phyloP scores from a whole-genome alignment of 768 basidiomycete species.

The Psilocybe cyanescens region DNA sequence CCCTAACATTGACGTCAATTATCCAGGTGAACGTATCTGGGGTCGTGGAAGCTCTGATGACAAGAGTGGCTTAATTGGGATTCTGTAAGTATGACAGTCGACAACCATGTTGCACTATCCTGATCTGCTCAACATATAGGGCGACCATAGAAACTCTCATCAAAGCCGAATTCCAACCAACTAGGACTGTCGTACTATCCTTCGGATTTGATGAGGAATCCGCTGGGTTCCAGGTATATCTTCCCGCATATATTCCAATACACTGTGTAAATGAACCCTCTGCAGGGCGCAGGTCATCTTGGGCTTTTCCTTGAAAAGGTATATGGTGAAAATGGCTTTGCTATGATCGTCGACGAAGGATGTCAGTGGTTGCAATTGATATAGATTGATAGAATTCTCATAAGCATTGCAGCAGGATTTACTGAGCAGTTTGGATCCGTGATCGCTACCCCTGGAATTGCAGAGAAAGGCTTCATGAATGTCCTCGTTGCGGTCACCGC shows the following conservation, averaged over 20 bases:
- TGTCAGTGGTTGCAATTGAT: conserved; percentile 40
- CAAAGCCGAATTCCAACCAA: conserved; percentile 64
- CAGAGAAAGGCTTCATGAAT: conserved; percentile 76
- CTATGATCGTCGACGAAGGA: conserved; percentile 89
- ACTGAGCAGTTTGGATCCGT: conserved; percentile 52
- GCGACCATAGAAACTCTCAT: conserved; percentile 66
- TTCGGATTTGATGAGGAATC: conserved; percentile 84
- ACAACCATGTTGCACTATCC: conserved; percentile 19
- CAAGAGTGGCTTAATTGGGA: conserved; percentile 75
- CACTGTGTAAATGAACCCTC: background rate
- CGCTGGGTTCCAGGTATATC: conserved; percentile 47
- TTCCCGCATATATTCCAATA: background rate
- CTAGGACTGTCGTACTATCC: conserved; percentile 61
- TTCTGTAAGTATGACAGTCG: conserved; percentile 44
- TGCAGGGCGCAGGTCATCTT: conserved; percentile 59
- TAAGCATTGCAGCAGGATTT: conserved; percentile 45
- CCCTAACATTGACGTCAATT: background rate
- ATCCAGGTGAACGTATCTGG: conserved; percentile 61
- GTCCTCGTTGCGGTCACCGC: conserved; percentile 66
- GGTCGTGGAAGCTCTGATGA: conserved; percentile 78
- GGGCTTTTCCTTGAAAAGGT: conserved; percentile 50
- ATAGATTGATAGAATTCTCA: conserved; percentile 4
- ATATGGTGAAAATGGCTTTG: conserved; percentile 75
- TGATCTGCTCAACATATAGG: conserved; percentile 28
- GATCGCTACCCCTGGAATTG: conserved; percentile 65